Evolutionary conservation across 768 basidiomycete genomes (phyloP), one percentile per base, ranked within the genome.

Genomic region (Tulasnella sp.): DNA sequence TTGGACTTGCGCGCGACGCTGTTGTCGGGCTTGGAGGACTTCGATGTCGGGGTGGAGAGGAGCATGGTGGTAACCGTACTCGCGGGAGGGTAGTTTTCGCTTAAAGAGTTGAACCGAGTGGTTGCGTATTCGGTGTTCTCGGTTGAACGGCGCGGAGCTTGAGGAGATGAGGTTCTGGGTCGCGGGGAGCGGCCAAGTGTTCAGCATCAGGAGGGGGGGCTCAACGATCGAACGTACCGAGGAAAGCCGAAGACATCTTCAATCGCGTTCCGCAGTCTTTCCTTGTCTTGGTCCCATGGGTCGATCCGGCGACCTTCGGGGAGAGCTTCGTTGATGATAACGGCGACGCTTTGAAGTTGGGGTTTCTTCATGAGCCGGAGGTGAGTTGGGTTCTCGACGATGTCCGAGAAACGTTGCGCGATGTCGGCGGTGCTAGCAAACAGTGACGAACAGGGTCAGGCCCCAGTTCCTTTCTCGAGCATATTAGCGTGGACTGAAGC

Each of bases 201-300:
- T 38, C 42, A 58, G 46, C 44, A n/a, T 46, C 7, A 1, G 27
- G 5, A 31, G 21, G 1, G 9, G 34, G 8, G 21, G n/a, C 12
- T n/a, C 44, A 46, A 21, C 34, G 46, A 76, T 56, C 75, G 44
- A 18, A 56, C 75, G 10, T 12, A 77, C 76, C 76, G 27, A 31
- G 76, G 76, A 40, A 77, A 77, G 2, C 76, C 58, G 24, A 77
- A 77, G 4, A 68, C 76, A n/a, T 77, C 76, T 39, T 77, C 76
- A 27, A 77, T 52, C 6, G 76, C 46, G 56, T 77, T 68, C 10
- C 76, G 46, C 34, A 77, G 76, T 38, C 68, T 52, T 19, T 77
- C 76, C 58, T 77, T 77, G 76, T 42, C 56, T 7, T 62, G 46
- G 12, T 40, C 58, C 76, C 76, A 77, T 2, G 40, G 31, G 7